Base-by-base conservation (phyloP, 1,284 basidiomycete genomes). In the Jaminaea rosea region DNA sequence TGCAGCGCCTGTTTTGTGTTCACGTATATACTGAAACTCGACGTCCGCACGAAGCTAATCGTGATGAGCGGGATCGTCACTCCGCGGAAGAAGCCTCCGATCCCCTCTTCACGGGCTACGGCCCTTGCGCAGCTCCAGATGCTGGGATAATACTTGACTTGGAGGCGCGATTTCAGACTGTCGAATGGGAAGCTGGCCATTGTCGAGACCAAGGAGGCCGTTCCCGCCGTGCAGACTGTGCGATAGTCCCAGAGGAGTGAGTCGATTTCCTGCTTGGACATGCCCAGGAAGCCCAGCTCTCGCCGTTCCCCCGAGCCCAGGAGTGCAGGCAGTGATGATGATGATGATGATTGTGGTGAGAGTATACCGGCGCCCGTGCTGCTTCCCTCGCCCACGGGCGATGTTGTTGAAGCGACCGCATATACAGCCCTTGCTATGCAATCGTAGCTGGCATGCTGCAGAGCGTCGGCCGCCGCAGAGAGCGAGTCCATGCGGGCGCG, bases 21-120 rank as follows among this genome's bases (percentile, higher is more conserved):
- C 48, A 84, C 88, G 75, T 94, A 96, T 65, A 96, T 93, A 13
- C 88, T 91, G 76, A 96, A 94, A 45, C 88, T 92, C 31, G 85
- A 84, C 80, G 76, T 77, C n/a, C 92, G 86, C 69, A 97, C 92
- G 70, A 93, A 91, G 5, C 90, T 92, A 66, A 98, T 97, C 6
- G 93, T 96, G 76, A 93, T 82, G 50, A 97, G 81, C 27, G 93
- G 93, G 64, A 97, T 89, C 80, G 88, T 87, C 50, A 76, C 73
- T 46, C 59, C 89, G 52, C 90, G 81, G 75, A 89, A 93, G 75
- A 93, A 94, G 50, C 92, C 93, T 57, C 81, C 80, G 29, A 97
- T 73, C 6, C 93, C 93, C 78, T 97, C 93, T 74, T 96, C 89
- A 24, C 81, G 80, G 71, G 92, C 86, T 27, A 76, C 55, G 46